Conservation (phyloP, 2,329 filamentous ascomycete species). For the Colletotrichum somersetense region DNA sequence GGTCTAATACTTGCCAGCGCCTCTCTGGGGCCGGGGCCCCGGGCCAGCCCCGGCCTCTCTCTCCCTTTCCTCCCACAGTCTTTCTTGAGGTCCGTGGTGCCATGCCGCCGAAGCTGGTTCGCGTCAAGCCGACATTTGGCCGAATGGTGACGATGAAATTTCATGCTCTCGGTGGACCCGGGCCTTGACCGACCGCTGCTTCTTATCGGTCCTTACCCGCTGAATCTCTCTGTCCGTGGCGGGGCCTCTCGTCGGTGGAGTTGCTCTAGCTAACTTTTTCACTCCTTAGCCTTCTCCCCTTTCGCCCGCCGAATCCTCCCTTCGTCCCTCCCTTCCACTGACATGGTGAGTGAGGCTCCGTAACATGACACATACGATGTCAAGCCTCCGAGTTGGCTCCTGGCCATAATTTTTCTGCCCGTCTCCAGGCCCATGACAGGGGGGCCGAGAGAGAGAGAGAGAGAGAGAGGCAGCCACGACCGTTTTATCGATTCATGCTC, state of each 20-base stretch:
- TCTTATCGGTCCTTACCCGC: constrained; percentile 42
- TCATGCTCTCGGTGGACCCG: constrained; percentile 41
- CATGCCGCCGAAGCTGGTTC: constrained; percentile 3
- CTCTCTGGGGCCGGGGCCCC: constrained; percentile 20
- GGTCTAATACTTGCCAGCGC: too few relatives aligned
- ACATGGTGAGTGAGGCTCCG: constrained; percentile 15
- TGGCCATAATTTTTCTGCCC: constrained; percentile 11
- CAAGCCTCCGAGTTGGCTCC: constrained; percentile 28
- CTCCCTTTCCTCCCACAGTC: not conserved
- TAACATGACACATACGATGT: constrained; percentile 20
- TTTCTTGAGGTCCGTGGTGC: constrained; percentile 1
- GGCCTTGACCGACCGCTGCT: constrained; percentile 36
- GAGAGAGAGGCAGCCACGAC: constrained; percentile 1
- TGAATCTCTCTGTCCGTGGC: constrained; percentile 37
- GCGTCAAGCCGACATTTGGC: constrained; percentile 42
- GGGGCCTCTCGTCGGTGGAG: constrained; percentile 36
- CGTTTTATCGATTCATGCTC: constrained; percentile 39
- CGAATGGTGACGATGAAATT: constrained; percentile 37
- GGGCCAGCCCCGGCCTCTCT: constrained; percentile 19
- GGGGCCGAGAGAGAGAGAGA: constrained; percentile 5
- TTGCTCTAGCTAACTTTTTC: constrained; percentile 31
- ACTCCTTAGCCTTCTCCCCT: constrained; percentile 1
- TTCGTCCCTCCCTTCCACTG: not conserved
- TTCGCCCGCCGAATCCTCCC: constrained; percentile 22
- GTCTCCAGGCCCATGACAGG: constrained; percentile 12